Evolutionary conservation across 2,329 filamentous ascomycete species (phyloP).

Genomic region (Clarireedia monteithiana): DNA sequence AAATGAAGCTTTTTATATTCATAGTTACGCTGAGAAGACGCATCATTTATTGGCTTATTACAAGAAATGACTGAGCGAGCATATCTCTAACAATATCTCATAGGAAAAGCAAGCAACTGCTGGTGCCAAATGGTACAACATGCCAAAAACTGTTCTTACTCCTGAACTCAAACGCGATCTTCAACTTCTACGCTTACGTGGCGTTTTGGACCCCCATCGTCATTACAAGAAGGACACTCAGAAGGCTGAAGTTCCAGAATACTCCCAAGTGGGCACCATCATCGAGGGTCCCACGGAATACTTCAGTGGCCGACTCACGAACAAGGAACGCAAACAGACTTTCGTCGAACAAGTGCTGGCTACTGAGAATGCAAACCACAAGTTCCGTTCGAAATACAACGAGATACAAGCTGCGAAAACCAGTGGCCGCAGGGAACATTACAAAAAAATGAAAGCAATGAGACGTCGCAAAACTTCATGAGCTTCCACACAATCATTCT

Average conservation of each 20-base stretch:
- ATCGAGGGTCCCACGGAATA: slow-evolving; percentile 85
- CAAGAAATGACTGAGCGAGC: slow-evolving; percentile 8
- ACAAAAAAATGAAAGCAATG: slow-evolving; percentile 63
- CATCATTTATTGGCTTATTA: slow-evolving; percentile 4
- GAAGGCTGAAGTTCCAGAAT: slow-evolving; percentile 64
- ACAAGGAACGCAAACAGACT: slow-evolving; percentile 80
- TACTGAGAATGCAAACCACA: slow-evolving; percentile 53
- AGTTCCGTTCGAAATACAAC: slow-evolving; percentile 81
- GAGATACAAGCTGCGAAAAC: slow-evolving; percentile 76
- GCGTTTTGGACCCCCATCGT: slow-evolving; percentile 78
- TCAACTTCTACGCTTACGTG: slow-evolving; percentile 82
- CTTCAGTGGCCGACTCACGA: slow-evolving; percentile 70
- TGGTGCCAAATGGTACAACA: slow-evolving; percentile 77
- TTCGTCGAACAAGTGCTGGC: slow-evolving; percentile 79
- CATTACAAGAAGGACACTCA: slow-evolving; percentile 56
- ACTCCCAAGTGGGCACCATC: slow-evolving; percentile 78
- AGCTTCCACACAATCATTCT: not conserved
- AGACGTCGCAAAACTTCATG: not conserved
- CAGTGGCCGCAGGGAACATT: slow-evolving; percentile 83
- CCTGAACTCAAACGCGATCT: slow-evolving; percentile 82
- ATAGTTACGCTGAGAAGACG: slow-evolving; percentile 62
- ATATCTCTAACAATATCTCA: slow-evolving; percentile 16
- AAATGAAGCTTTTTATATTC: slow-evolving; percentile 51
- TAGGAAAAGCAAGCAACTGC: slow-evolving; percentile 51
- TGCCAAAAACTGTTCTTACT: slow-evolving; percentile 78